A percentile compares a stretch with the other conserved stretches of the same genome.
These are phyloP conservation scores for Arthrocladium fulminans DNA, from an alignment of 2,329 filamentous ascomycete species.

Conservation along the genomic window DNA sequence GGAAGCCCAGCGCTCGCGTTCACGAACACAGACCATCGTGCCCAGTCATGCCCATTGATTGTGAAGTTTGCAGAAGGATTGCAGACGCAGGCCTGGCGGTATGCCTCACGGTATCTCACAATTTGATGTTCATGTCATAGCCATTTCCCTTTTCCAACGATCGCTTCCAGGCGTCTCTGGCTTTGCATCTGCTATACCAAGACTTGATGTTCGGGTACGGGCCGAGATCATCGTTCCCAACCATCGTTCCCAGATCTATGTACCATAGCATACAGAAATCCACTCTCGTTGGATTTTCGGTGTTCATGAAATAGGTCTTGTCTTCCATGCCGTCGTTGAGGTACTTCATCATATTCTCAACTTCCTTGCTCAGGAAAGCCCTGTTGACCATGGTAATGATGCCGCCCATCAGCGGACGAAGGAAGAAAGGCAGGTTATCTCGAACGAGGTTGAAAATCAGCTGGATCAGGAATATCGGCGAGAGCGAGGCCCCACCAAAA, in stretches of 20 bases:
- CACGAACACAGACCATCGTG: no score
- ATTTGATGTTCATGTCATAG: constrained; percentile 9
- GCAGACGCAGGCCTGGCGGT: no score
- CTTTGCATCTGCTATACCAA: constrained; percentile 17
- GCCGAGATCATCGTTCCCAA: constrained; percentile 11
- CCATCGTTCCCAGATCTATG: constrained; percentile 13
- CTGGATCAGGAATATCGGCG: constrained; percentile 19
- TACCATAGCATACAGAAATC: constrained; percentile 20
- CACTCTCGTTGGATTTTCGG: constrained; percentile 14
- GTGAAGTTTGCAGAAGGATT: no score
- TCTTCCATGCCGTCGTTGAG: constrained; percentile 17
- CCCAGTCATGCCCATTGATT: no score
- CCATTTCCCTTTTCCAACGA: constrained; percentile 21
- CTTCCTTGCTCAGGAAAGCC: constrained; percentile 14
- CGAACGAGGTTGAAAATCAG: constrained; percentile 22
- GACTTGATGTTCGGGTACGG: constrained; percentile 16
- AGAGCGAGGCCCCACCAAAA: constrained; percentile 24
- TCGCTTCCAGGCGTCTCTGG: constrained; percentile 20
- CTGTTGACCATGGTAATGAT: constrained; percentile 12
- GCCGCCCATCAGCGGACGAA: constrained; percentile 15
- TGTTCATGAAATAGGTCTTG: constrained; percentile 19
- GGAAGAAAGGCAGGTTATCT: constrained; percentile 16
- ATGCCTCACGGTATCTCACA: no score
- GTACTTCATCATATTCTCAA: constrained; percentile 13
- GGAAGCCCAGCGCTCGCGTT: no score